Evolutionary conservation across 176 grass and related monocot genomes (phyloP).

Genomic region (Thinopyrum elongatum): DNA sequence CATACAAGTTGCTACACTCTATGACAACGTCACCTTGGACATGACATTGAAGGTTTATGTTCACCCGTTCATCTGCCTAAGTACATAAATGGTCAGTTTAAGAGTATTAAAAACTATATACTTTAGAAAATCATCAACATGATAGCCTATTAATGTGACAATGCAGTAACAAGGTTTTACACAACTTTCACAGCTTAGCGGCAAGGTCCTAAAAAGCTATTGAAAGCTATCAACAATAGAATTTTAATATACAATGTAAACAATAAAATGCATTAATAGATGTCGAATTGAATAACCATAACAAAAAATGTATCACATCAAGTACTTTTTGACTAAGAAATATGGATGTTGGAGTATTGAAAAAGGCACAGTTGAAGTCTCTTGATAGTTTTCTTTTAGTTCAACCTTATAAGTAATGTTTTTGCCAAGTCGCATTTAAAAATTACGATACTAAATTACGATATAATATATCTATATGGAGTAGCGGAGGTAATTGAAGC

Average conservation of each 20-base stretch:
- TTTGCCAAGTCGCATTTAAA: background rate
- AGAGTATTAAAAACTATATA: slow-evolving; percentile 21
- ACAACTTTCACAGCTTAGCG: too few relatives aligned
- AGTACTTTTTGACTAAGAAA: too few relatives aligned
- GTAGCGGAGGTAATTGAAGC: background rate
- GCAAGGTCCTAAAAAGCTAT: too few relatives aligned
- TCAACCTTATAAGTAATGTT: too few relatives aligned
- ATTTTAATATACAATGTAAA: too few relatives aligned
- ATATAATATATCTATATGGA: background rate
- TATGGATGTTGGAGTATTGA: too few relatives aligned
- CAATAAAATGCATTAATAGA: too few relatives aligned
- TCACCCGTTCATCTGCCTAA: slow-evolving; percentile 85
- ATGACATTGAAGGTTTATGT: slow-evolving; percentile 82
- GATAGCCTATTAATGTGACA: background rate
- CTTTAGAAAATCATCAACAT: slow-evolving; percentile 10
- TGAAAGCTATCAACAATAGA: too few relatives aligned
- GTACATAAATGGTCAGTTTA: slow-evolving; percentile 28
- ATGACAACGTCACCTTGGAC: slow-evolving; percentile 95
- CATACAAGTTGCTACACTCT: slow-evolving; percentile 74
- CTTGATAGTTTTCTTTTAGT: too few relatives aligned
- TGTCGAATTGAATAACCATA: too few relatives aligned
- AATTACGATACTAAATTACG: background rate
- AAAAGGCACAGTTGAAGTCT: too few relatives aligned
- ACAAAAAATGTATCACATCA: too few relatives aligned
- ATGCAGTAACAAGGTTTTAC: background rate